Percentiles rank a stretch among this genome's conserved stretches.
Conservation (phyloP, 148 eudicot species). For the Bassia scoparia region DNA sequence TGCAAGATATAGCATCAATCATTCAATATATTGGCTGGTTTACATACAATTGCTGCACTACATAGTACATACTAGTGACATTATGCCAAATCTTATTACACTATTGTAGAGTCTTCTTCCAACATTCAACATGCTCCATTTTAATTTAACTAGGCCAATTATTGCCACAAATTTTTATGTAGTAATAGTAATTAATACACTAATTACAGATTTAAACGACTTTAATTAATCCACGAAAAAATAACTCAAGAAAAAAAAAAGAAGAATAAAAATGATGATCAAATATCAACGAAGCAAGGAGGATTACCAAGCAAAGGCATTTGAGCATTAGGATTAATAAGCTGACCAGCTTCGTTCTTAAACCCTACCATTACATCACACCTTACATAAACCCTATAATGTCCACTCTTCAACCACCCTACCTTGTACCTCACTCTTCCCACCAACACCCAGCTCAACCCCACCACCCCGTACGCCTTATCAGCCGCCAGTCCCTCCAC, state of each 20-base stretch:
- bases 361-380: constrained; percentile 67
- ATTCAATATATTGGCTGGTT: no score
- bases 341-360: constrained; percentile 12
- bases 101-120: no score
- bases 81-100: no score
- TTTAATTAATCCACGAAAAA: background rate
- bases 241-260: background rate
- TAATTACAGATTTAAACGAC: no score
- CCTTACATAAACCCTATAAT: constrained; percentile 45
- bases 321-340: constrained; percentile 36
- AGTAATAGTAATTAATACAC: no score
- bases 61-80: no score
- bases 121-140: no score
- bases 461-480: constrained; percentile 50
- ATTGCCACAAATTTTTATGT: no score
- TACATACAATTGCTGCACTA: no score
- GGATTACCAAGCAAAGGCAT: constrained; percentile 57
- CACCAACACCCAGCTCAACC: constrained; percentile 53
- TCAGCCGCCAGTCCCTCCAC: constrained; percentile 34
- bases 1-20: no score
- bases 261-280: background rate
- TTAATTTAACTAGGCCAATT: no score
- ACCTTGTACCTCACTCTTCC: constrained; percentile 66
- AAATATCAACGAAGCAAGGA: constrained; percentile 56
- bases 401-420: constrained; percentile 46